These are phyloP conservation scores for Pseudodiploospora longispora DNA, from an alignment of 2,329 filamentous ascomycete species.

Conservation along the genomic window DNA sequence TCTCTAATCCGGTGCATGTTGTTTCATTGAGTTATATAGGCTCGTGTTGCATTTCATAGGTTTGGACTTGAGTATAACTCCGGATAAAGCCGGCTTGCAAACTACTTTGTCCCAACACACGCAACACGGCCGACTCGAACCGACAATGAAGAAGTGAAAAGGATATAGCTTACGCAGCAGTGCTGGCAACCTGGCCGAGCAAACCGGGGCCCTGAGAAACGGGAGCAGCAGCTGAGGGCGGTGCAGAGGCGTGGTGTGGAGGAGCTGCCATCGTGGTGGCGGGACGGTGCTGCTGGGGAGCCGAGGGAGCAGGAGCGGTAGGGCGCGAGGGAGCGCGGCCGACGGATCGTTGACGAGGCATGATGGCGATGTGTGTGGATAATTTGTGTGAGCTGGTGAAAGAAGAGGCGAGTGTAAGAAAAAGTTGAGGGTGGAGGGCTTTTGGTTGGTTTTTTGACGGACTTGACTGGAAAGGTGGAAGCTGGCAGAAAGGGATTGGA, in stretches of 20 bases:
- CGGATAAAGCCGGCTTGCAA: too few species aligned
- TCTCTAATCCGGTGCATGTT: too few species aligned
- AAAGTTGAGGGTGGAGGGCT: slow-evolving; percentile 2
- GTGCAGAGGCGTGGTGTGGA: slow-evolving; percentile 32
- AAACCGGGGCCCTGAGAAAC: slow-evolving; percentile 68
- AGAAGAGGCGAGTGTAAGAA: slow-evolving; percentile 6
- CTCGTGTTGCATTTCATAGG: too few species aligned
- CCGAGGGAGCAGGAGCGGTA: slow-evolving; percentile 50
- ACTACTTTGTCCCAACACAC: too few species aligned
- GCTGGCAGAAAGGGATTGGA: slow-evolving; percentile 20
- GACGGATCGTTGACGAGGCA: slow-evolving; percentile 72
- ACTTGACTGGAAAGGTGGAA: slow-evolving; percentile 16
- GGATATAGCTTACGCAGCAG: slow-evolving; percentile 77
- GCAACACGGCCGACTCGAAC: too few species aligned
- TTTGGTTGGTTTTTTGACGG: slow-evolving; percentile 6
- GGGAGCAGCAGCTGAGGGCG: slow-evolving; percentile 42
- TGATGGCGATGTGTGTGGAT: slow-evolving; percentile 33
- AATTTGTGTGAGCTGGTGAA: slow-evolving; percentile 6
- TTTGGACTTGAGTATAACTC: too few species aligned
- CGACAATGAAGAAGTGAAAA: too few species aligned
- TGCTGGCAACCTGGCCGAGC: slow-evolving; percentile 95
- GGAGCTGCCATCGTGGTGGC: slow-evolving; percentile 62
- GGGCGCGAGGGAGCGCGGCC: slow-evolving; percentile 60
- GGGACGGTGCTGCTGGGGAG: slow-evolving; percentile 55
- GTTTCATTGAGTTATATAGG: too few species aligned